Conservation (phyloP, 352 stramenopile genomes). For the Globisporangium nagaii region DNA sequence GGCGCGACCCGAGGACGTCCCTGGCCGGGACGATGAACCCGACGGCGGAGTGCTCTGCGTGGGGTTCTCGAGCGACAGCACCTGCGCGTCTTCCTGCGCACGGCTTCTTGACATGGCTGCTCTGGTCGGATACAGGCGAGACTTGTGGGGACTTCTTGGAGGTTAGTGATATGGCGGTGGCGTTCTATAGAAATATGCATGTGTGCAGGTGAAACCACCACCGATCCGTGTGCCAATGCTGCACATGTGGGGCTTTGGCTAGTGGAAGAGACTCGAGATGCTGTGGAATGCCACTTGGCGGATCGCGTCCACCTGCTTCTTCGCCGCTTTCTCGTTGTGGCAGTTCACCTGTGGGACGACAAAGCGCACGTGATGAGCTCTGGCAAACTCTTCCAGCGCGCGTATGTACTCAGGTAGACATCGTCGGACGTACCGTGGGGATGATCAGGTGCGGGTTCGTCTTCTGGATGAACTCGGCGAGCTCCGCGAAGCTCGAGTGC, state of each 20-base stretch:
- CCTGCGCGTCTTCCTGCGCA: slow-evolving; percentile 19
- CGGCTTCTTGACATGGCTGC: slow-evolving; percentile 9
- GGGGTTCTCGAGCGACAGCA: slow-evolving; percentile 40
- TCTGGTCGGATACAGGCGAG: too few relatives aligned
- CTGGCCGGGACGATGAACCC: background rate
- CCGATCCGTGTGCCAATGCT: too few relatives aligned
- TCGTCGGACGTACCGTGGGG: slow-evolving; percentile 67
- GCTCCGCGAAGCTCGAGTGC: slow-evolving; percentile 94
- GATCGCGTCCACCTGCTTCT: slow-evolving; percentile 65
- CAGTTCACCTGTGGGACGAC: slow-evolving; percentile 74
- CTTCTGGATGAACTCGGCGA: slow-evolving; percentile 90
- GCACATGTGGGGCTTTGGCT: too few relatives aligned
- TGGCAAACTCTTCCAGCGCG: too few relatives aligned
- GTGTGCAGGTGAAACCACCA: too few relatives aligned
- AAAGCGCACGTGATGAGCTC: too few relatives aligned
- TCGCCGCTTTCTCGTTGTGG: slow-evolving; percentile 46
- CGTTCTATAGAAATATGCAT: too few relatives aligned
- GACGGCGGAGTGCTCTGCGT: background rate
- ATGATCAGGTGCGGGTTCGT: slow-evolving; percentile 87
- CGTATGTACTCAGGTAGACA: too few relatives aligned
- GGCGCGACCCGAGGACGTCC: slow-evolving; percentile 22
- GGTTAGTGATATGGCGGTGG: too few relatives aligned
- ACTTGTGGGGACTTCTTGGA: too few relatives aligned
- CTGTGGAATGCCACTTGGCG: slow-evolving; percentile 60
- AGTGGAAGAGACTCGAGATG: slow-evolving; percentile 43